These are phyloP conservation scores for Corynespora cassiicola DNA, from an alignment of 2,329 filamentous ascomycete genomes.

Conservation along the genomic window DNA sequence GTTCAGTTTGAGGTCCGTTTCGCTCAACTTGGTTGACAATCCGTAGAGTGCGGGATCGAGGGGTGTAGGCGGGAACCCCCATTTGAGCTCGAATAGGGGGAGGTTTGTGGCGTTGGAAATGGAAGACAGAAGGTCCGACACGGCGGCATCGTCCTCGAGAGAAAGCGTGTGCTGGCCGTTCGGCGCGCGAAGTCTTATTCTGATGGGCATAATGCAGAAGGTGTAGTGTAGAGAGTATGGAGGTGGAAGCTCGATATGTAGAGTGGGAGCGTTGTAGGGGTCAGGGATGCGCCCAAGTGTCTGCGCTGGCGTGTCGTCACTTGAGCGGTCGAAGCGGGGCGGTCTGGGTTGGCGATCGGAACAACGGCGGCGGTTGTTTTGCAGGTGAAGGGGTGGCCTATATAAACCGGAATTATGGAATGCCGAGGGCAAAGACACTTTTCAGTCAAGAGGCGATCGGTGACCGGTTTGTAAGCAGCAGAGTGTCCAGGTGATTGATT, in stretches of 20 bases:
- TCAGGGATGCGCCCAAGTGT: no score
- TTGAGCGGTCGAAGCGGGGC: no score
- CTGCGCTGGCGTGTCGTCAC: no score
- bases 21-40: constrained; percentile 56
- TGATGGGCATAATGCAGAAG: constrained; percentile 60
- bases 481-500: constrained; percentile 13
- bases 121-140: constrained; percentile 65
- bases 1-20: constrained; percentile 68
- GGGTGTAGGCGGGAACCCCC: constrained; percentile 79
- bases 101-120: constrained; percentile 71
- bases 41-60: constrained; percentile 66
- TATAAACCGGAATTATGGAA: background rate
- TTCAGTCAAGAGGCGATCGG: background rate
- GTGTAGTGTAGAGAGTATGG: constrained; percentile 29
- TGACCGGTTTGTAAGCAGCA: constrained; percentile 9
- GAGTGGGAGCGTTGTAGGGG: no score
- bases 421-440: background rate
- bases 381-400: no score
- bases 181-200: constrained; percentile 77
- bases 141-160: constrained; percentile 71
- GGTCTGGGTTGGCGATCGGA: no score
- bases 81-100: constrained; percentile 76
- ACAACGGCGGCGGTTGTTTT: constrained; percentile 1
- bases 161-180: constrained; percentile 74
- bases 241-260: no score